Conservation (phyloP, 768 basidiomycete genomes). For the Tremella fuciformis region DNA sequence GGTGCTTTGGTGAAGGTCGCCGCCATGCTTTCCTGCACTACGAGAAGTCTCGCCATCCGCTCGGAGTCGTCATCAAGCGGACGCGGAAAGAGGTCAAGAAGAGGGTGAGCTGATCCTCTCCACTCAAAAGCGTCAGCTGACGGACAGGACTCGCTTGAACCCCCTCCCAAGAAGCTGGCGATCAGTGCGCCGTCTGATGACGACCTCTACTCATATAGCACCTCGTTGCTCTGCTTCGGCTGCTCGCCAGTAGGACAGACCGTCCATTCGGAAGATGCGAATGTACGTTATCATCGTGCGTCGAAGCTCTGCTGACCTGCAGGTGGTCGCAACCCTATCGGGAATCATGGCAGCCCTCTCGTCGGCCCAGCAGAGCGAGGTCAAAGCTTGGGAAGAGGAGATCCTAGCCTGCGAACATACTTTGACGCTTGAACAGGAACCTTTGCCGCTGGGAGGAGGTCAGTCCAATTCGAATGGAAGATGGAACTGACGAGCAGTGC, state of each 20-base stretch:
- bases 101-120: constrained; percentile 59
- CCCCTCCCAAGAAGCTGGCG: constrained; percentile 82
- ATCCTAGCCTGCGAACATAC: constrained; percentile 81
- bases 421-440: constrained; percentile 58
- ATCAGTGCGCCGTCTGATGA: constrained; percentile 75
- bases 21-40: constrained; percentile 74
- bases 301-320: constrained; percentile 10
- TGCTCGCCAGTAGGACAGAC: constrained; percentile 55
- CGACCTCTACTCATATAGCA: constrained; percentile 73
- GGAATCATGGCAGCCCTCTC: constrained; percentile 77
- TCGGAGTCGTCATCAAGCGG: constrained; percentile 78
- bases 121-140: constrained; percentile 8
- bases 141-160: constrained; percentile 67
- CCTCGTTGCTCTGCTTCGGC: constrained; percentile 70
- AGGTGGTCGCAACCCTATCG: constrained; percentile 63
- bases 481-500: constrained; percentile 55
- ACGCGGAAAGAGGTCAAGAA: constrained; percentile 63
- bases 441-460: constrained; percentile 10
- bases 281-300: no score
- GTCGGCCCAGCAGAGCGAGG: constrained; percentile 86
- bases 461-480: no score
- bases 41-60: constrained; percentile 67
- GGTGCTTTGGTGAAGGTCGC: constrained; percentile 62
- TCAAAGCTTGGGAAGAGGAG: constrained; percentile 98
- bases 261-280: constrained; percentile 35